Evolutionary conservation across 208 protist genomes (phyloP), one percentile per base, ranked within the genome.

Genomic region (Acanthamoeba sp.): DNA sequence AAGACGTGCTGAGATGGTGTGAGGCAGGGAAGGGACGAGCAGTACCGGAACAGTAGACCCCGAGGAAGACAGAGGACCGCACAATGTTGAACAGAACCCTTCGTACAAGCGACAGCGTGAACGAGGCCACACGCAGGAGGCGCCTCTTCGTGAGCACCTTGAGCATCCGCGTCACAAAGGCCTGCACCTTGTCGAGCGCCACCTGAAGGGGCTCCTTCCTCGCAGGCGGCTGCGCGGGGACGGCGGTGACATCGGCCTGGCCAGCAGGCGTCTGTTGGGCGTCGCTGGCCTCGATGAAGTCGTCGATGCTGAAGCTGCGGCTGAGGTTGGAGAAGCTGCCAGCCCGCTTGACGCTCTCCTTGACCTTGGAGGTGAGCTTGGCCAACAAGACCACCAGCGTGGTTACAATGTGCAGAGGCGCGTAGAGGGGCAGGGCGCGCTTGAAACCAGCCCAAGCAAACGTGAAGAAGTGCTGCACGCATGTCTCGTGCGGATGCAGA

Each of bases 81-180:
- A 90, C n/a, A 27, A 90, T 90, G 84, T 90, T 90, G 84, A 90
- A 69, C 29, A 90, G 2, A 7, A 90, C 84, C 38, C 38, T 90
- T 38, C 48, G 57, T 34, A 69, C 48, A 34, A 90, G 48, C 22
- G 55, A 6, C 29, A 69, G 57, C 20, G 84, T 90, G 84, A 32
- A 90, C 20, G 84, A 62, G 22, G 57, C 34, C 7, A 90, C 48
- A 2, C 34, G 16, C 48, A 71, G 32, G 7, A 90, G 12, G 36
- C 84, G 48, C 52, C 57, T 16, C 48, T 90, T 71, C 10, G 84
- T 82, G 73, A 82, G 27, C 22, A 82, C 24, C 16, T 32, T 20
- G 24, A 50, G 12, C 42, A 52, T 82, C 12, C 73, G 73, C 6
- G 12, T 5, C 12, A n/a, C 48, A 36, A 90, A 66, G 14, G 34